Base-by-base conservation (phyloP, 2,329 filamentous ascomycete species). In the Cercospora nicotianae region DNA sequence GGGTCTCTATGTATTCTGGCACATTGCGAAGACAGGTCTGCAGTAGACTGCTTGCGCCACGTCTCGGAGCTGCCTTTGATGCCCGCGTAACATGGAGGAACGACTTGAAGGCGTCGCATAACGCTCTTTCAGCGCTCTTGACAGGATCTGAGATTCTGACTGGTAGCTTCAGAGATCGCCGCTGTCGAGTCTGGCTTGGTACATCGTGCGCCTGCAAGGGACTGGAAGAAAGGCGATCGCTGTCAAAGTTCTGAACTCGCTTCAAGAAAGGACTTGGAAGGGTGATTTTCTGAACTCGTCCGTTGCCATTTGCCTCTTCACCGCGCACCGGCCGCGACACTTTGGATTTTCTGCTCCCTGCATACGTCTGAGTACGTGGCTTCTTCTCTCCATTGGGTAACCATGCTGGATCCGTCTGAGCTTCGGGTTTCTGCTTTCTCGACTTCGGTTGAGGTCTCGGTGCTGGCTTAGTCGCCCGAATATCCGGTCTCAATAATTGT, bases 1-100 rank as follows among this genome's bases (percentile, higher is more conserved):
- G 67, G 33, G 78, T 76, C 12, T 78, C 69, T 20, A 83, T 81
- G 55, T 82, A 81, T 12, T 74, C 74, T 0, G 81, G 80, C 12
- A 83, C 73, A 60, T 77, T 76, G 12, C 77, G 75, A 31, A 83
- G 68, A 63, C 81, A 83, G 3, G 76, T 77, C 7, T 71, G 70
- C 66, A 80, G 74, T 7, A 83, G 73, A 2, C 80, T 80, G 10
- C 77, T 69, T 3, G 79, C 74, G 18, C 81, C 81, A 7, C 68
- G 73, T 8, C 53, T 60, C 59, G 76, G 72, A 62, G 73, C 13
- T 18, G 9, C 16, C 53, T 64, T 30, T 8, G 30, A 13, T 8
- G 5, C 5, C n/a, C 42, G 28, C 12, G 68, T 70, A 26, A 26
- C 16, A 2, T 20, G 31, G 5, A 70, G 30, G 16, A 70, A 55